A percentile compares a stretch with the other conserved stretches of the same genome.
Conservation (phyloP, 805 yeast species). For the Yamadazyma sp. region DNA sequence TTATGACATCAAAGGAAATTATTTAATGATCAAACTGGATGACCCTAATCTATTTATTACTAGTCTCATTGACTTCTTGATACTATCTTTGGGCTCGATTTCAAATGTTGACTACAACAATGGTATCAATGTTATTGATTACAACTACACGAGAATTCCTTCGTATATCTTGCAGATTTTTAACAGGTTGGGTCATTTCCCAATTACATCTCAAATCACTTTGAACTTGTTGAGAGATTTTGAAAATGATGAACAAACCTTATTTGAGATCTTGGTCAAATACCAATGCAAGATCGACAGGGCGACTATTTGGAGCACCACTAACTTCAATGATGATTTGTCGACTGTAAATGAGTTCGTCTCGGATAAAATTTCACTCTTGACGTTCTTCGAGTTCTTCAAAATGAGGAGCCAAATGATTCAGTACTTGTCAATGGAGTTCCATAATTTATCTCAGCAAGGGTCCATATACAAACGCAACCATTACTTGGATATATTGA, state of each 20-base stretch:
- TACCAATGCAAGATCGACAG: slow-evolving; percentile 55
- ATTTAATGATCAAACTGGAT: slow-evolving; percentile 57
- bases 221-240: slow-evolving; percentile 53
- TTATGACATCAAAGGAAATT: slow-evolving; percentile 49
- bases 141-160: slow-evolving; percentile 58
- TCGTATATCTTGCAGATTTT: slow-evolving; percentile 61
- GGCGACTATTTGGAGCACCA: slow-evolving; percentile 54
- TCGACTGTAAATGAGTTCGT: slow-evolving; percentile 33
- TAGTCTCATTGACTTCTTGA: slow-evolving; percentile 51
- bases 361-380: slow-evolving; percentile 34
- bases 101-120: slow-evolving; percentile 35
- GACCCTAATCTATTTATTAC: slow-evolving; percentile 50
- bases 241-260: slow-evolving; percentile 24
- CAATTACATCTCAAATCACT: slow-evolving; percentile 51
- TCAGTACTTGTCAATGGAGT: slow-evolving; percentile 67
- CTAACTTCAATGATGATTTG: slow-evolving; percentile 44
- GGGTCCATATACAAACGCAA: slow-evolving; percentile 53
- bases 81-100: slow-evolving; percentile 45
- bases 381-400: slow-evolving; percentile 61
- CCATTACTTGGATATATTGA: slow-evolving; percentile 52
- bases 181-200: slow-evolving; percentile 57
- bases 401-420: slow-evolving; percentile 59
- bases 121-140: slow-evolving; percentile 41
- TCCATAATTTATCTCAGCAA: slow-evolving; percentile 51
- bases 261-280: slow-evolving; percentile 52